Base-by-base conservation (phyloP, 805 yeast genomes). In the Yarrowia sp. region DNA sequence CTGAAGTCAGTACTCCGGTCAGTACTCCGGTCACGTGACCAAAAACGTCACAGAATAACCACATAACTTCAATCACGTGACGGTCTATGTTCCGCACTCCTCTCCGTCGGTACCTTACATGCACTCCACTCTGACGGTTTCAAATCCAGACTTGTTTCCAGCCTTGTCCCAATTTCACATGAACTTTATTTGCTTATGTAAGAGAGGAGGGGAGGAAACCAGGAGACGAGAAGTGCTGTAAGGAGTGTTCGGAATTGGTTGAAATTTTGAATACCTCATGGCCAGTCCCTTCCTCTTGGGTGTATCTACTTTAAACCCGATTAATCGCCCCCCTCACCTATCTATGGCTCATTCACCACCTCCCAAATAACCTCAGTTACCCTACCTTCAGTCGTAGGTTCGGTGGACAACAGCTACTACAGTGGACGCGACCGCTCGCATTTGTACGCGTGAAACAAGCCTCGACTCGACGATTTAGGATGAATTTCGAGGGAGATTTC, bases 401-500 rank as follows among this genome's bases (percentile, higher is more conserved):
- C 12, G 14, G 50, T 22, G n/a, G 64, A 56, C 64, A 43, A 35
- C 49, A 41, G 40, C 42, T 42, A 42, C 16, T 19, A n/a, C 49
- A 19, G 32, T 10, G 4, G 19, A 53, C 59, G 59, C 59, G 59
- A 53, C 64, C 26, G 63, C 49, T 42, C 64, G 64, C 64, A 56
- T 26, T 32, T 56, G 64, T 26, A 56, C 64, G 49, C 64, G 64
- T 43, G 64, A 56, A 56, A 38, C 42, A 26, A 41, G 49, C 64
- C 64, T 26, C 64, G 49, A 56, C 49, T 41, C 26, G 32, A 8
- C 63, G 40, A 56, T 26, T 9, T 15, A 32, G 42, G 32, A 56
- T 56, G 64, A 42, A 42, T 42, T 42, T 40, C 49, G 64, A 56
- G 50, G 64, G 40, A 56, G 64, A 56, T 56, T 56, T 56, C 26